Percentiles rank a stretch among this genome's conserved stretches.
phyloP scores from a whole-genome alignment of 176 grass and related monocot species.

The Secale cereale region DNA sequence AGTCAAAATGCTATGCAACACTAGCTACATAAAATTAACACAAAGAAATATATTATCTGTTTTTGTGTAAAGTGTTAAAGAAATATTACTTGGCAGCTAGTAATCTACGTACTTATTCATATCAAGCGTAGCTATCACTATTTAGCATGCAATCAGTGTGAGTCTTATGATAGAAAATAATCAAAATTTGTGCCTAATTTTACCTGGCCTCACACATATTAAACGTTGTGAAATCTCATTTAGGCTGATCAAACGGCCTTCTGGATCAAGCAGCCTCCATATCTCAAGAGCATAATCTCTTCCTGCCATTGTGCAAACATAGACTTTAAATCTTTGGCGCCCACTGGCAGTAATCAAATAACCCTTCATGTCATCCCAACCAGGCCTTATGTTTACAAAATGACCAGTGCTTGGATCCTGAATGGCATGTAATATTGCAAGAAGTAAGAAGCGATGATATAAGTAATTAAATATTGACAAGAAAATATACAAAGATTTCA shows the following conservation, averaged over 20 bases:
- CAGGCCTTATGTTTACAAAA: conserved; percentile 58
- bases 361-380: conserved; percentile 59
- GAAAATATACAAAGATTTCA: background rate
- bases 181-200: background rate
- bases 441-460: background rate
- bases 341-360: conserved; percentile 49
- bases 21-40: background rate
- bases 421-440: background rate
- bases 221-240: conserved; percentile 44
- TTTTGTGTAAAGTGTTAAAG: background rate
- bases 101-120: background rate
- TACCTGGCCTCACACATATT: conserved; percentile 64
- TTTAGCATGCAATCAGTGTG: background rate
- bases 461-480: background rate
- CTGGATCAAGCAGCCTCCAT: conserved; percentile 69
- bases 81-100: background rate
- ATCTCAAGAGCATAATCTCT: conserved; percentile 66
- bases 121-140: background rate
- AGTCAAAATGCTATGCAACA: background rate
- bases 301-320: conserved; percentile 71
- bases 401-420: conserved; percentile 50
- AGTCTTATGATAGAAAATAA: background rate
- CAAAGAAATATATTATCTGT: background rate
- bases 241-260: conserved; percentile 40
- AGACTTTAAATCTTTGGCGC: conserved; percentile 60